Percentiles rank a stretch among this genome's conserved stretches.
phyloP scores from a whole-genome alignment of 129 eudicot species.

The Chrysanthemum makinoi region DNA sequence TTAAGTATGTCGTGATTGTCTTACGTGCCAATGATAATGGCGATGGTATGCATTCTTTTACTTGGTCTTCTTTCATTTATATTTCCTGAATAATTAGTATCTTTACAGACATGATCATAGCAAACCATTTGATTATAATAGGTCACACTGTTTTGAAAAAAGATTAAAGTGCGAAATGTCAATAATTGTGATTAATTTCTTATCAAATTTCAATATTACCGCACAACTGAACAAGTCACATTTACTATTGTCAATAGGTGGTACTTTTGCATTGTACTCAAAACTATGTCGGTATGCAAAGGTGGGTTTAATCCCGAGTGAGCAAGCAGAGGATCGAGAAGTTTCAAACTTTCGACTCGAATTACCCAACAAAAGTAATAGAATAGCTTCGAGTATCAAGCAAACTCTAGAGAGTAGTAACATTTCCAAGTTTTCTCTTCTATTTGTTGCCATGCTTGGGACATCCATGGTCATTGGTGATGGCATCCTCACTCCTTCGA shows the following conservation, averaged over 20 bases:
- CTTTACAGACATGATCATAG: not conserved
- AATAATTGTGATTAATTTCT: too few species aligned
- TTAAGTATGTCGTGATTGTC: conserved; percentile 74
- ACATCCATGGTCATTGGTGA: conserved; percentile 86
- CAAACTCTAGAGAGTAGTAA: conserved; percentile 47
- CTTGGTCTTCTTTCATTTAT: not conserved
- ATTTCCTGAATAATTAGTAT: not conserved
- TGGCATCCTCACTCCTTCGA: conserved; percentile 77
- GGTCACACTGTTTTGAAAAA: too few species aligned
- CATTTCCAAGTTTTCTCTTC: conserved; percentile 48
- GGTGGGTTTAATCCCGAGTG: conserved; percentile 71
- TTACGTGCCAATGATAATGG: conserved; percentile 79
- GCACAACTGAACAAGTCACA: not conserved
- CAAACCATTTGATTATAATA: not conserved
- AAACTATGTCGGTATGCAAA: conserved; percentile 70
- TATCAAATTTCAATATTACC: too few species aligned
- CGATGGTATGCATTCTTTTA: conserved; percentile 43
- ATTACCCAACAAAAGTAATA: conserved; percentile 40
- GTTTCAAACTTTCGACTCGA: conserved; percentile 58
- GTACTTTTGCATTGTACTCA: conserved; percentile 87
- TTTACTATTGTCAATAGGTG: conserved; percentile 35
- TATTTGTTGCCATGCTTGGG: conserved; percentile 73
- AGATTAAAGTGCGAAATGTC: too few species aligned
- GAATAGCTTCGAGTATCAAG: conserved; percentile 48
- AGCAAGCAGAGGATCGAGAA: conserved; percentile 55